Percentiles rank a stretch among this genome's conserved stretches.
These are phyloP conservation scores for Oropetium thomaeum DNA, from an alignment of 176 grass and related monocot genomes.

Conservation along the genomic window DNA sequence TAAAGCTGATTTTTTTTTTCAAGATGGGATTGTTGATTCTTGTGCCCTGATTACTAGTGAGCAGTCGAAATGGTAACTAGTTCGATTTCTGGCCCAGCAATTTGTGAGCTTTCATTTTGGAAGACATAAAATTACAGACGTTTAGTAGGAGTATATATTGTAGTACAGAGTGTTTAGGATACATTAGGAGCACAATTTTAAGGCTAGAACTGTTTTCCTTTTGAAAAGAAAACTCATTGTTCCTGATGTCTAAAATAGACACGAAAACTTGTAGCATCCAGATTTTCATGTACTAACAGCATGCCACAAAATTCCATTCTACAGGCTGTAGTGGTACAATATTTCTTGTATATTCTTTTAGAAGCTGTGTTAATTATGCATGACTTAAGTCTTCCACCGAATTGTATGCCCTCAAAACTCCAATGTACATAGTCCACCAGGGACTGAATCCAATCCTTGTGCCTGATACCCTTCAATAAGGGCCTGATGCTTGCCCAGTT, in stretches of 20 bases:
- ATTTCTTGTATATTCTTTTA: background rate
- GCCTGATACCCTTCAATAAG: too few relatives aligned
- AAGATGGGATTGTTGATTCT: background rate
- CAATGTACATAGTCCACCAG: background rate
- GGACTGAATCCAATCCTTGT: too few relatives aligned
- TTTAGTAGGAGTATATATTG: background rate
- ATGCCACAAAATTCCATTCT: background rate
- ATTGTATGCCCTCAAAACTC: background rate
- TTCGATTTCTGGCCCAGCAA: background rate
- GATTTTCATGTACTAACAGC: background rate
- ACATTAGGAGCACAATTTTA: background rate
- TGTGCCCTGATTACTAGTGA: background rate
- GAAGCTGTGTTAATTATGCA: background rate
- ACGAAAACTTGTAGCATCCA: background rate
- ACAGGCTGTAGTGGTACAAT: background rate
- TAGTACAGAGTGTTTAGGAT: background rate
- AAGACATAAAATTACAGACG: background rate
- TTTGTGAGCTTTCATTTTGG: background rate
- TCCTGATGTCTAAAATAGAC: background rate
- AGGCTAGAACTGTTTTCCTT: background rate
- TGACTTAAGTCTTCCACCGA: background rate
- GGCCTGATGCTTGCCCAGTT: too few relatives aligned
- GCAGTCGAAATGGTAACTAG: background rate
- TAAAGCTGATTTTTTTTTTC: background rate
- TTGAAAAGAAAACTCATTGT: background rate